Base-by-base conservation (phyloP, 2,329 filamentous ascomycete genomes). In the Incumbomyces delicatus region DNA sequence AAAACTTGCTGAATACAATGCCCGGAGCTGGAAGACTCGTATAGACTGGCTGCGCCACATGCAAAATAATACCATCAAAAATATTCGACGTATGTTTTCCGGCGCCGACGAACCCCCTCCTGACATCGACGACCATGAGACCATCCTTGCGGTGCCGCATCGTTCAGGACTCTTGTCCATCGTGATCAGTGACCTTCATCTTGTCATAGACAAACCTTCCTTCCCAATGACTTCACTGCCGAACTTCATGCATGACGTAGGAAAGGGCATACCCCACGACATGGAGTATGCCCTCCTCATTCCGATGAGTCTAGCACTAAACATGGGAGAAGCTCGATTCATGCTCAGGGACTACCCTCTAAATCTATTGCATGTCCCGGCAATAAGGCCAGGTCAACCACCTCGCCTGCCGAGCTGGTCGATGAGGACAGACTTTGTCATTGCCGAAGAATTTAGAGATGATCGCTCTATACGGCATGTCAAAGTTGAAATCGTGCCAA, bases 211-310 rank as follows among this genome's bases (percentile, higher is more conserved):
- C 64, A 95, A 95, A 62, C 92, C 92, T 1, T 90, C 86, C 0
- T 98, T 98, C 61, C 83, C 88, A 0, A 70, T 94, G 49, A 73
- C 78, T 2, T 81, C 95, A 11, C 79, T 90, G 46, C 85, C 90
- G 0, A 77, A 84, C 13, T 98, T 94, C 61, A 70, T 98, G 20
- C 77, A 95, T 60, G 78, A 80, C 40, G 82, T 96, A 48, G 92
- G 92, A n/a, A 98, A 98, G 67, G 92, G 92, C 1, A 94, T 98
- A 80, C 92, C 92, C 1, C 75, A 80, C 52, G 83, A 94, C 58
- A 98, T 88, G 77, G 73, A 90, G 59, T 98, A 96, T 62, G 81
- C 87, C 8, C 72, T 98, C 16, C 74, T 98, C 14, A 72, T 98
- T 10, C 94, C 92, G 0, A 87, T 95, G 81, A 85, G 85, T 63